Evolutionary conservation across 2,329 filamentous ascomycete genomes (phyloP), one percentile per base, ranked within the genome.

Genomic region (Volutella citrinella): DNA sequence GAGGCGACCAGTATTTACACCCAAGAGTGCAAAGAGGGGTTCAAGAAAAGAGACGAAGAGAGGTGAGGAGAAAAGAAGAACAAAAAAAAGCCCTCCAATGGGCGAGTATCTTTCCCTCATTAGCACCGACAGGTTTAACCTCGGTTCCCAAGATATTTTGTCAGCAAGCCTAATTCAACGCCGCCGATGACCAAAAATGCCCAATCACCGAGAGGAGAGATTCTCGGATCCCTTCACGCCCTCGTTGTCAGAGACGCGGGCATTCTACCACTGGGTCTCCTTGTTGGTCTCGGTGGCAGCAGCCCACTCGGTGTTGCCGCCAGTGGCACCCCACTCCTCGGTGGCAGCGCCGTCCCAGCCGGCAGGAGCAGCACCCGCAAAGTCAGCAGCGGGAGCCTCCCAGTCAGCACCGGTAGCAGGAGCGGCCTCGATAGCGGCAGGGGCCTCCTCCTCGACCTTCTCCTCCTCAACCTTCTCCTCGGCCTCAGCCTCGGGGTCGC

Each of bases 91-190:
- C 35, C 38, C 46, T 33, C 38, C 31, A 57, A 47, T 44, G 38
- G 52, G 65, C 63, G 77, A 88, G 84, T 95, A 89, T 97, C 91
- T 97, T 97, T 97, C 91, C 91, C 89, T 96, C 90, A 85, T 96
- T 76, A 96, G 89, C 84, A 81, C 83, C 73, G 68, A 74, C 74
- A 78, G 79, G 57, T 73, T 74, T 69, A 67, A 72, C 66, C 69
- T 67, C 53, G 36, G 42, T 49, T n/a, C 40, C 41, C 35, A 40
- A 38, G 40, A 47, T 46, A 49, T 47, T 45, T 22, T 41, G 42
- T 48, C 45, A 46, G 43, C 46, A 52, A 54, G 49, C 46, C 49
- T 32, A 33, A 36, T 45, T 32, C 44, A 51, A 48, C 50, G 48
- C 49, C 43, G 43, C 38, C 49, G 45, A 46, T 46, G 46, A 53